Percentiles rank a stretch among this genome's conserved stretches.
These are phyloP conservation scores for Populus nigra DNA, from an alignment of 345 rosid species.

Conservation along the genomic window DNA sequence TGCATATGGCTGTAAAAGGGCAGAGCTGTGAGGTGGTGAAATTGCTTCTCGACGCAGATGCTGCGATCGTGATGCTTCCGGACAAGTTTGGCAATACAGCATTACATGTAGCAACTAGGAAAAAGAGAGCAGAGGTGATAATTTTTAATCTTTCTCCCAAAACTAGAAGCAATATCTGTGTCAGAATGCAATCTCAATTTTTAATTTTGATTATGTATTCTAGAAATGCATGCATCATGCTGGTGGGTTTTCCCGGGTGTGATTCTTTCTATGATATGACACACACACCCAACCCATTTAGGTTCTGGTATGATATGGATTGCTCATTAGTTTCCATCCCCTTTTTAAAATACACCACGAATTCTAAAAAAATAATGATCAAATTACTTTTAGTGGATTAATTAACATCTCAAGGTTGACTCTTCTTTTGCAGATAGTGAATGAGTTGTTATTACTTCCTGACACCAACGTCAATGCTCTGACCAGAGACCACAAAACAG, in stretches of 20 bases:
- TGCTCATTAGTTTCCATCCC: background rate
- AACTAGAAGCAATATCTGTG: background rate
- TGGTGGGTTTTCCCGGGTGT: background rate
- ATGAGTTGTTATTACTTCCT: slow-evolving; percentile 65
- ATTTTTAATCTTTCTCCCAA: slow-evolving; percentile 10
- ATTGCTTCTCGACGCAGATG: slow-evolving; percentile 85
- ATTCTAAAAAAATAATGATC: background rate
- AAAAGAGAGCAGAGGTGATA: slow-evolving; percentile 77
- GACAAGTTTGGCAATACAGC: slow-evolving; percentile 93
- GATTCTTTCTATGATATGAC: background rate
- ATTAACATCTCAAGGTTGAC: background rate
- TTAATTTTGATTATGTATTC: background rate
- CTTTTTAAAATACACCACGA: background rate
- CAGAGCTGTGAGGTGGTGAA: slow-evolving; percentile 84
- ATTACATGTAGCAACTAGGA: slow-evolving; percentile 90
- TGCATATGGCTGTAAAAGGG: slow-evolving; percentile 97
- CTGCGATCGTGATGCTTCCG: slow-evolving; percentile 91
- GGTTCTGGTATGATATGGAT: background rate
- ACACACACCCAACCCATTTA: background rate
- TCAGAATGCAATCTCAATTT: background rate
- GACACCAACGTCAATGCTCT: slow-evolving; percentile 84
- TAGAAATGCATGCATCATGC: background rate
- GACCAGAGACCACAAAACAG: slow-evolving; percentile 88
- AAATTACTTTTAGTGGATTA: background rate
- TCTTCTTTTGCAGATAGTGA: slow-evolving; percentile 68